These are phyloP conservation scores for Trichosporon sp. DNA, from an alignment of 1,284 basidiomycete genomes.

Conservation along the genomic window DNA sequence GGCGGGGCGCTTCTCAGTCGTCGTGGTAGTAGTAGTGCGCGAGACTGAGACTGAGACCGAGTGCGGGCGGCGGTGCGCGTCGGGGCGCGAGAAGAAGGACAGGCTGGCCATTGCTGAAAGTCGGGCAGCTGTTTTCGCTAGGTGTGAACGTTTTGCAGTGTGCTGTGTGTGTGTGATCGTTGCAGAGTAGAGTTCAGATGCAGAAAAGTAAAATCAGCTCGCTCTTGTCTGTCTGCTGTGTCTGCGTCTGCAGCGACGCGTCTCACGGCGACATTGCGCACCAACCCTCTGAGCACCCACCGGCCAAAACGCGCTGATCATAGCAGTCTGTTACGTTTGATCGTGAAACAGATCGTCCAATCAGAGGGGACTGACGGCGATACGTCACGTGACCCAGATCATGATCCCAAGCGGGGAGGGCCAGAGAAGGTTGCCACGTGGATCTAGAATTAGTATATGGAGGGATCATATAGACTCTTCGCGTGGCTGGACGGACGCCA, in stretches of 20 bases:
- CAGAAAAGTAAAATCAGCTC: neutral
- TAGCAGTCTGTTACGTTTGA: no score
- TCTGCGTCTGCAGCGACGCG: no score
- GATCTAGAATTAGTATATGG: neutral
- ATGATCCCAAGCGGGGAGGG: neutral
- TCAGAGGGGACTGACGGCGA: neutral
- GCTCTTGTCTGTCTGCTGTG: neutral
- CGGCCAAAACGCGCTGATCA: no score
- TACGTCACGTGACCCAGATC: neutral
- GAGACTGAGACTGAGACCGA: no score
- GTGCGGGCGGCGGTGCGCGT: neutral
- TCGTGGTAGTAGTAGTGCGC: neutral
- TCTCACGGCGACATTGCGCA: no score
- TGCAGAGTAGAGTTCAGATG: neutral
- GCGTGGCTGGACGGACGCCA: neutral
- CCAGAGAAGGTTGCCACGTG: neutral
- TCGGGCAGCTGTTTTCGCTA: neutral
- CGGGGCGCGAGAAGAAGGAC: slow-evolving; percentile 1
- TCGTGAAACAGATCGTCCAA: neutral
- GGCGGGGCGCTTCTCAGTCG: neutral
- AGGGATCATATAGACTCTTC: neutral
- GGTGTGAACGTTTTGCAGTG: neutral
- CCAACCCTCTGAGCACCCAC: no score
- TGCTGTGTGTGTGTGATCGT: neutral
- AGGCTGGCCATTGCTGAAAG: neutral